phyloP scores from a whole-genome alignment of 108 stramenopile species.

The Chaetoceros tenuissimus region DNA sequence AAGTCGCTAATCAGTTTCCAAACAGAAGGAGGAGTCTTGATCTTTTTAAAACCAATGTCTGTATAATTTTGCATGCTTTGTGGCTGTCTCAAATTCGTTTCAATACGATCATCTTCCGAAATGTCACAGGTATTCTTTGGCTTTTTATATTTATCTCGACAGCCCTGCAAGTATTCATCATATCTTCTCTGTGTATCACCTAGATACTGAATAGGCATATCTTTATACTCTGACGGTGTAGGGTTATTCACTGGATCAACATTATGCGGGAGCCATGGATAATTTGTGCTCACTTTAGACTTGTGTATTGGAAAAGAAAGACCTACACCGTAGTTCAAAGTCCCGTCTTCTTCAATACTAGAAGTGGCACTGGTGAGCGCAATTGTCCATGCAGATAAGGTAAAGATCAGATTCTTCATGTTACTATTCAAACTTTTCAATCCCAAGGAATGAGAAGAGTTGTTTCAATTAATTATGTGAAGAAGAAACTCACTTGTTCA shows the following conservation, averaged over 20 bases:
- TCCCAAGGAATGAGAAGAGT: too few species aligned
- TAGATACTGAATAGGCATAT: slow-evolving; percentile 32
- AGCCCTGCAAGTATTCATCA: neutral
- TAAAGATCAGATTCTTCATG: too few species aligned
- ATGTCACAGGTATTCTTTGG: neutral
- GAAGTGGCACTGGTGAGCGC: too few species aligned
- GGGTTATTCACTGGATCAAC: slow-evolving; percentile 5
- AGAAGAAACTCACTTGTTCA: too few species aligned
- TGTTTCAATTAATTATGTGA: too few species aligned
- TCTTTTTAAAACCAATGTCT: slow-evolving; percentile 53
- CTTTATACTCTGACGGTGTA: slow-evolving; percentile 16
- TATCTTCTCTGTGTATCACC: slow-evolving; percentile 34
- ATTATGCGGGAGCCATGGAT: slow-evolving; percentile 37
- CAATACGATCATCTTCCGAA: neutral
- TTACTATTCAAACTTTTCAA: too few species aligned
- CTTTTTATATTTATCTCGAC: neutral
- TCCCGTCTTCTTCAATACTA: too few species aligned
- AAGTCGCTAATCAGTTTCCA: slow-evolving; percentile 33
- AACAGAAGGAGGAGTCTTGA: slow-evolving; percentile 36
- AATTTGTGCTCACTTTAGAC: slow-evolving; percentile 26
- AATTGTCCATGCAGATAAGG: too few species aligned
- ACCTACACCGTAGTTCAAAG: slow-evolving; percentile 51
- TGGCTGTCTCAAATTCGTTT: neutral
- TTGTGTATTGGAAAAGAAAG: slow-evolving; percentile 41
- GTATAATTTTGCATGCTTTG: slow-evolving; percentile 52